Conservation (phyloP, 257 asterid genomes). For the Solanum neorickii region DNA sequence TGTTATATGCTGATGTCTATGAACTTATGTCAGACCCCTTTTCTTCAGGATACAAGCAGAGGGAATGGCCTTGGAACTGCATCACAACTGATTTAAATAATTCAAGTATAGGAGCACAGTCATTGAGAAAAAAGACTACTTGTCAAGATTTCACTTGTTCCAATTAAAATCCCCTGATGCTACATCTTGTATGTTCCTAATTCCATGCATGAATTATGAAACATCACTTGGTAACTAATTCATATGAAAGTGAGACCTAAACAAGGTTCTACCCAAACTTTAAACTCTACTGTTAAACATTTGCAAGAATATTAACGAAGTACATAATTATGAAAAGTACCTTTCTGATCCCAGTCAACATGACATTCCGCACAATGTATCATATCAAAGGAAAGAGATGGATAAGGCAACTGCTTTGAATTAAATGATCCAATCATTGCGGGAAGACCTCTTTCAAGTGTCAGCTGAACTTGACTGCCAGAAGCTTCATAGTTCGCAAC, state of each 20-base stretch:
- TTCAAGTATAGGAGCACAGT: background rate
- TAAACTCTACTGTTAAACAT: background rate
- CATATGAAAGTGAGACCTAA: background rate
- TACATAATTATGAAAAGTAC: conserved; percentile 19
- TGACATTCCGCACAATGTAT: conserved; percentile 90
- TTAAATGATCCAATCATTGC: conserved; percentile 92
- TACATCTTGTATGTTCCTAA: background rate
- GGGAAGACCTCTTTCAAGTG: conserved; percentile 98
- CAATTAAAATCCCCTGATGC: background rate
- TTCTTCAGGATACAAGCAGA: background rate
- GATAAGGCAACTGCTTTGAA: conserved; percentile 84
- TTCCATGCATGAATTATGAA: background rate
- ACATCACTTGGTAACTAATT: background rate
- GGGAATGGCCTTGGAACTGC: background rate
- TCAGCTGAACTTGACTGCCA: conserved; percentile 98
- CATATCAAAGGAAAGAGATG: conserved; percentile 96
- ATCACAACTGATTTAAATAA: background rate
- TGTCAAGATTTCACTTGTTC: background rate
- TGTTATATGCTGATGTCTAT: background rate
- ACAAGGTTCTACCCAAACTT: background rate
- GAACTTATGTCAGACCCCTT: background rate
- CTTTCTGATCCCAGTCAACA: conserved; percentile 90
- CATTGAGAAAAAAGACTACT: background rate
- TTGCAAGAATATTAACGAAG: background rate
- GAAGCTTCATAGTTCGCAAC: conserved; percentile 90